Percentiles rank a stretch among this genome's conserved stretches.
These are phyloP conservation scores for Hylodesmum podocarpum DNA, from an alignment of 306 rosid genomes.

Conservation along the genomic window DNA sequence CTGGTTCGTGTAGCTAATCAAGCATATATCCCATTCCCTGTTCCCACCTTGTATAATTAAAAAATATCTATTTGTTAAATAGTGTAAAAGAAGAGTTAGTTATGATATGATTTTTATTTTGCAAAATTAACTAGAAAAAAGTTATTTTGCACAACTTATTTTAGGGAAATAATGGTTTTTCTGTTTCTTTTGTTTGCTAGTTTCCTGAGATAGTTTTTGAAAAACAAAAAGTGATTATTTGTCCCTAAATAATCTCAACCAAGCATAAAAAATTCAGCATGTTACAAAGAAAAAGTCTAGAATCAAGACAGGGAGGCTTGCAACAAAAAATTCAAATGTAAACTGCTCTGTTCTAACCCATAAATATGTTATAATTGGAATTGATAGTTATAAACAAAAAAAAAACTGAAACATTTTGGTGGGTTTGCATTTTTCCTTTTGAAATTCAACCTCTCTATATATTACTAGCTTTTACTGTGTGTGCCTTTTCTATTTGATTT, in stretches of 20 bases:
- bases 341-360: neutral
- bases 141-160: neutral
- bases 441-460: neutral
- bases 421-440: neutral
- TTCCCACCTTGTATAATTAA: neutral
- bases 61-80: neutral
- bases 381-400: neutral
- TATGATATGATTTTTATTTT: too few relatives aligned
- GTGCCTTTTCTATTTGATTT: neutral
- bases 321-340: neutral
- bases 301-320: neutral
- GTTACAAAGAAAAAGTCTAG: neutral
- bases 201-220: neutral
- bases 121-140: too few relatives aligned
- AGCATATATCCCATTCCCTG: slow-evolving; percentile 23
- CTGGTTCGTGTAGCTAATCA: slow-evolving; percentile 7
- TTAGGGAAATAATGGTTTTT: neutral
- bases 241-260: neutral
- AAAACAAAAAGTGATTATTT: neutral
- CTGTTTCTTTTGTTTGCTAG: neutral
- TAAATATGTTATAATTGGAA: neutral
- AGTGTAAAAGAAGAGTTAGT: neutral
- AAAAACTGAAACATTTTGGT: neutral
- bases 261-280: neutral
- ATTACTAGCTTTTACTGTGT: neutral